Percentiles rank a stretch among this genome's conserved stretches.
These are phyloP conservation scores for Fusarium multiceps DNA, from an alignment of 2,329 filamentous ascomycete species.

Conservation along the genomic window DNA sequence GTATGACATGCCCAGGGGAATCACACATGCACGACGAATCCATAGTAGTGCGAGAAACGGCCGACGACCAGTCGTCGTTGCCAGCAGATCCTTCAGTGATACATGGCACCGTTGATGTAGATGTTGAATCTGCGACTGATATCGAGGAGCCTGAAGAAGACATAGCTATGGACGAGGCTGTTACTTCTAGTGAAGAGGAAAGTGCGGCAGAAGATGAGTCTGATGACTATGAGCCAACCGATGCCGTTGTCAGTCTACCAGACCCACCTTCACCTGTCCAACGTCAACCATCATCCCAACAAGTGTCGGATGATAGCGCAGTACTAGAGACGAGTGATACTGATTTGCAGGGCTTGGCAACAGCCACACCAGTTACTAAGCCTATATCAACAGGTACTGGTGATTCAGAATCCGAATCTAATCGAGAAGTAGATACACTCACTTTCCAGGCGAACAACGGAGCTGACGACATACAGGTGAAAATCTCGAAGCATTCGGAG, in stretches of 20 bases:
- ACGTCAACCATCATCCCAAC: conserved; percentile 10
- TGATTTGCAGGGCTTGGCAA: conserved; percentile 42
- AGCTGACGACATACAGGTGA: conserved; percentile 41
- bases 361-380: conserved; percentile 39
- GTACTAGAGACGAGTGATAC: conserved; percentile 45
- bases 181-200: conserved; percentile 44
- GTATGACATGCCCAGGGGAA: not conserved
- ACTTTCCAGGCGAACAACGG: conserved; percentile 17
- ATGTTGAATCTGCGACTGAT: not conserved
- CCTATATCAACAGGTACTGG: conserved; percentile 49
- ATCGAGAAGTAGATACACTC: conserved; percentile 59
- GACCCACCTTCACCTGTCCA: conserved; percentile 10
- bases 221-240: conserved; percentile 68
- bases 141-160: conserved; percentile 33
- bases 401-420: conserved; percentile 42
- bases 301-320: conserved; percentile 33
- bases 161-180: conserved; percentile 42
- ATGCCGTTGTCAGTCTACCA: conserved; percentile 47
- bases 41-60: not conserved
- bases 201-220: conserved; percentile 49
- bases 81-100: not conserved
- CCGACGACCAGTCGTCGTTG: not conserved
- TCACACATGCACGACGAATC: not conserved
- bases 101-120: not conserved
- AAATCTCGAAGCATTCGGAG: conserved; percentile 7